Conservation (phyloP, 2,329 filamentous ascomycete species). For the Diaporthe sp. region DNA sequence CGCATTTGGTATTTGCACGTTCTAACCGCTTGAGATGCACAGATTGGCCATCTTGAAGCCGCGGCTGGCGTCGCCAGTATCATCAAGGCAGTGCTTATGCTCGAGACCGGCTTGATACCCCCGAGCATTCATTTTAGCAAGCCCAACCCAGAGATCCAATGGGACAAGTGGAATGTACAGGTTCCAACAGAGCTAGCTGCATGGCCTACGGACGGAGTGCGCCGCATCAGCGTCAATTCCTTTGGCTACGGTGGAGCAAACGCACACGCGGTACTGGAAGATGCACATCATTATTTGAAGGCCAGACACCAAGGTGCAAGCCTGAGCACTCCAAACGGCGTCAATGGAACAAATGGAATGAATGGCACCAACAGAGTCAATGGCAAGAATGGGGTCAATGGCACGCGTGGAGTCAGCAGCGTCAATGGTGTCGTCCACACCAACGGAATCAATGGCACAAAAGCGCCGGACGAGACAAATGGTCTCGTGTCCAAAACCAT, state of each 20-base stretch:
- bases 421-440: background rate
- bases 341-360: background rate
- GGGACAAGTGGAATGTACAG: slow-evolving; percentile 28
- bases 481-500: background rate
- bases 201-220: slow-evolving; percentile 35
- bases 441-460: background rate
- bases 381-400: background rate
- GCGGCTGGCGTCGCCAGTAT: slow-evolving; percentile 25
- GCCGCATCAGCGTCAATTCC: slow-evolving; percentile 49
- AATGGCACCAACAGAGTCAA: background rate
- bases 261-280: slow-evolving; percentile 55
- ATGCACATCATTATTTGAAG: slow-evolving; percentile 15
- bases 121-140: slow-evolving; percentile 44
- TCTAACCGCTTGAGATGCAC: background rate
- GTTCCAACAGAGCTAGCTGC: slow-evolving; percentile 39
- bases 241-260: slow-evolving; percentile 62
- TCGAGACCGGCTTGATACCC: slow-evolving; percentile 41
- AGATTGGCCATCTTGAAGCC: slow-evolving; percentile 39
- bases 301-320: background rate
- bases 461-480: background rate
- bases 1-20: background rate
- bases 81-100: slow-evolving; percentile 24
- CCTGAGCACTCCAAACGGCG: background rate
- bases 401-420: background rate
- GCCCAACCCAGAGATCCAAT: slow-evolving; percentile 39